Conservation (phyloP, 768 basidiomycete species). For the Cystofilobasidium ferigula region DNA sequence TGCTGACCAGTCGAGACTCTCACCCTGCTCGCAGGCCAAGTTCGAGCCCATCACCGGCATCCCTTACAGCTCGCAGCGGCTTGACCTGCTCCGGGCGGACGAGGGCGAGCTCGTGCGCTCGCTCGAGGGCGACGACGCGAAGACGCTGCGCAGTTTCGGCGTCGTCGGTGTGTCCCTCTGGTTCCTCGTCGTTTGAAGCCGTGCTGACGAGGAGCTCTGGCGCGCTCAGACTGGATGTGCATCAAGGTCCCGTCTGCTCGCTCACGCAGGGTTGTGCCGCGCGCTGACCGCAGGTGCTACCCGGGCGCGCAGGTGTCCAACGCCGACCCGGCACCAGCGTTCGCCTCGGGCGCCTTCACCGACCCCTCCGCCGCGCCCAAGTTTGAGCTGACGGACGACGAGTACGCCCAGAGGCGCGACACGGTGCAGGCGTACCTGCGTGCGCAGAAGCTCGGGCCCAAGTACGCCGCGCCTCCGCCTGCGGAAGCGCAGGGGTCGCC, state of each 20-base stretch:
- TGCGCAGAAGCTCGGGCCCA: slow-evolving; percentile 63
- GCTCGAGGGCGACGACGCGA: slow-evolving; percentile 51
- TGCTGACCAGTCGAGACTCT: too few relatives aligned
- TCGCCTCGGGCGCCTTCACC: slow-evolving; percentile 65
- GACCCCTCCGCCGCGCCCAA: slow-evolving; percentile 82
- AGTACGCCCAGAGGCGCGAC: slow-evolving; percentile 72
- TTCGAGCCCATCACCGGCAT: slow-evolving; percentile 89
- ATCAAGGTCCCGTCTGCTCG: slow-evolving; percentile 52
- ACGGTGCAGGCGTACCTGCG: slow-evolving; percentile 83
- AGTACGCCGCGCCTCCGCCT: slow-evolving; percentile 50
- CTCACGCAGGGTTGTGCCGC: not conserved
- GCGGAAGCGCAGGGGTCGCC: slow-evolving; percentile 24
- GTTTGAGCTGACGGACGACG: slow-evolving; percentile 72
- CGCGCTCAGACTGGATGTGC: slow-evolving; percentile 56
- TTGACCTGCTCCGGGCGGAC: slow-evolving; percentile 54
- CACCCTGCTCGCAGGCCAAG: slow-evolving; percentile 48
- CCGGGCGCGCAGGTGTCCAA: slow-evolving; percentile 52
- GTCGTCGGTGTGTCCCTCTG: slow-evolving; percentile 38
- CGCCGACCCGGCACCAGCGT: slow-evolving; percentile 59
- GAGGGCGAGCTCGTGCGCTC: slow-evolving; percentile 45
- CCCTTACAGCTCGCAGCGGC: slow-evolving; percentile 56
- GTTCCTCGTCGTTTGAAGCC: not conserved
- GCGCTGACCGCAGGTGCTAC: not conserved
- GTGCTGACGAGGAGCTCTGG: not conserved
- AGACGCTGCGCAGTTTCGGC: slow-evolving; percentile 61